Conservation (phyloP, 2,329 filamentous ascomycete genomes). For the Xylariaceae sp. region DNA sequence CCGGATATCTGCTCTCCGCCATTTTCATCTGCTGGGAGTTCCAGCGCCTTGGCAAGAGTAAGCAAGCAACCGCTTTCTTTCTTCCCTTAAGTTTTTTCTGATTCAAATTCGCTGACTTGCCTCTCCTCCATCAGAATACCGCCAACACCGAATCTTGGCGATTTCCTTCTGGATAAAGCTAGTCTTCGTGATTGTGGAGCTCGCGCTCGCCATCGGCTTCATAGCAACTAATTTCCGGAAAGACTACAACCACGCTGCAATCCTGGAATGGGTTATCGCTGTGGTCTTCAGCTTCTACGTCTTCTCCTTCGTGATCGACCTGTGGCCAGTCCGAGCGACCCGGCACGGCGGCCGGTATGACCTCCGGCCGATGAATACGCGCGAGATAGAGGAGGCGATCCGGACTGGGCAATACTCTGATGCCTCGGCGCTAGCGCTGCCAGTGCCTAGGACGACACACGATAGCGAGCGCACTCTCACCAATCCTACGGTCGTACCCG, state of each 20-base stretch:
- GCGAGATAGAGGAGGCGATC: constrained; percentile 38
- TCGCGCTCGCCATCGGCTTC: constrained; percentile 77
- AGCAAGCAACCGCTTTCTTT: constrained; percentile 39
- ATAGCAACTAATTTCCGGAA: constrained; percentile 58
- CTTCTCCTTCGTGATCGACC: constrained; percentile 85
- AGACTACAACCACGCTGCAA: constrained; percentile 70
- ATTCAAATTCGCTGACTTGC: too few relatives aligned
- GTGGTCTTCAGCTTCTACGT: constrained; percentile 90
- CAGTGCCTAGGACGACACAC: constrained; percentile 30
- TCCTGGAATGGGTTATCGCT: constrained; percentile 81
- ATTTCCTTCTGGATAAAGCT: constrained; percentile 89
- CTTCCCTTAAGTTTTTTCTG: too few relatives aligned
- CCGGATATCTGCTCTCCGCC: constrained; percentile 82
- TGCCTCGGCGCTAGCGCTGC: constrained; percentile 1
- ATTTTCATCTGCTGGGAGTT: constrained; percentile 92
- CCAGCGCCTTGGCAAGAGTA: constrained; percentile 78
- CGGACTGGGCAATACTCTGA: constrained; percentile 28
- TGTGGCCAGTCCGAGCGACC: constrained; percentile 77
- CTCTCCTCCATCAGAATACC: too few relatives aligned
- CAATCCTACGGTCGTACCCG: constrained; percentile 14
- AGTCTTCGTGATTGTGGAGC: constrained; percentile 79
- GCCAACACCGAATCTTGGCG: constrained; percentile 74
- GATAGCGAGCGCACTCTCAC: constrained; percentile 42
- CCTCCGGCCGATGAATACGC: constrained; percentile 33
- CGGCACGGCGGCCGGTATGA: constrained; percentile 33